A percentile compares a stretch with the other conserved stretches of the same genome.
Conservation (phyloP, 2,329 filamentous ascomycete genomes). For the Fusarium annulatum region DNA sequence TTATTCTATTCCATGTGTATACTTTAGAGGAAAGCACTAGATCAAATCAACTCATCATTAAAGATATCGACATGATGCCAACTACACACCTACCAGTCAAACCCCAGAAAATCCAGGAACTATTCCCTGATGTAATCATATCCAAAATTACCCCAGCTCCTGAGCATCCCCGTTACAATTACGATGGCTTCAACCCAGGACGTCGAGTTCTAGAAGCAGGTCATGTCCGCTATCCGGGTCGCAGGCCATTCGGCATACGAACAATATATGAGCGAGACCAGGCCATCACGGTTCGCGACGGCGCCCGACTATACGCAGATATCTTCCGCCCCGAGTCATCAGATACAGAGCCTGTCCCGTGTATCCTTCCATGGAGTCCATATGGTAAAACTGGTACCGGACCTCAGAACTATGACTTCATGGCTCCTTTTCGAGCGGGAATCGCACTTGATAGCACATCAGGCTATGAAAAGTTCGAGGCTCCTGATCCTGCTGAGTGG, state of each 20-base stretch:
- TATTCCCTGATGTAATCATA: neutral
- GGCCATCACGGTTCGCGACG: constrained; percentile 9
- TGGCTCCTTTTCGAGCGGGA: constrained; percentile 5
- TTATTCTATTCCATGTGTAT: too few relatives aligned
- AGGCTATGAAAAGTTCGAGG: constrained; percentile 26
- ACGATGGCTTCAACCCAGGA: neutral
- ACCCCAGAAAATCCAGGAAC: neutral
- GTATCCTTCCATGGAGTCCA: constrained; percentile 12
- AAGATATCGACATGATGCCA: too few relatives aligned
- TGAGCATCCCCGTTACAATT: neutral
- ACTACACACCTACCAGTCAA: neutral
- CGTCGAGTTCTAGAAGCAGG: neutral
- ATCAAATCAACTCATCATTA: too few relatives aligned
- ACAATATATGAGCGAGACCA: neutral
- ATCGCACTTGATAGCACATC: neutral
- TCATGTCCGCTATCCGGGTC: neutral
- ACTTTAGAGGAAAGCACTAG: too few relatives aligned
- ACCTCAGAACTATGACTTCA: neutral
- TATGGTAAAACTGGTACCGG: constrained; percentile 24
- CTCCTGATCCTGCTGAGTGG: constrained; percentile 15
- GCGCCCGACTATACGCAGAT: constrained; percentile 3
- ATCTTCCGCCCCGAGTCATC: neutral
- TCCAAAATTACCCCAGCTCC: neutral
- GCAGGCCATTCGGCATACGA: neutral
- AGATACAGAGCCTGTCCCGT: neutral